Percentiles rank a stretch among this genome's conserved stretches.
These are phyloP conservation scores for Psophocarpus tetragonolobus DNA, from an alignment of 306 rosid genomes.

Conservation along the genomic window DNA sequence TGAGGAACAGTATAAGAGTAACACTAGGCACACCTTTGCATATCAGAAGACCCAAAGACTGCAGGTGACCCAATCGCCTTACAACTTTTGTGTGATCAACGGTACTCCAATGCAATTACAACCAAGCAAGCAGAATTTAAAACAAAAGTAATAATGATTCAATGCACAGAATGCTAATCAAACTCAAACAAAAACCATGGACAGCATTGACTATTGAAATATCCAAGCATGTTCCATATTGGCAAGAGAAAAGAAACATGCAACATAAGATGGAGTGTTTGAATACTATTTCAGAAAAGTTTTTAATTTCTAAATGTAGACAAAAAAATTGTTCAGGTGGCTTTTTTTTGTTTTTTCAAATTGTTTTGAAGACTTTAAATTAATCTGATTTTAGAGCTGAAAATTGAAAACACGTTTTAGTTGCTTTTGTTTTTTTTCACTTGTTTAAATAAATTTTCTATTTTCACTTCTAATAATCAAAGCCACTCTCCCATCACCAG, in stretches of 20 bases:
- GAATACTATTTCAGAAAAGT: not conserved
- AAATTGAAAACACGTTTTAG: not conserved
- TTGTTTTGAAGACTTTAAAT: not conserved
- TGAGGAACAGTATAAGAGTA: not conserved
- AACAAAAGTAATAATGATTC: not conserved
- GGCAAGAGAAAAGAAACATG: not conserved
- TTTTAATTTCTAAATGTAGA: not conserved
- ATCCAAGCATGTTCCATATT: not conserved
- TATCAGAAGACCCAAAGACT: not conserved
- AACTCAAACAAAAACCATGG: slow-evolving; percentile 12
- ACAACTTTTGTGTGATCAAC: not conserved
- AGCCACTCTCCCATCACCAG: not conserved
- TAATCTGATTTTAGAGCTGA: not conserved
- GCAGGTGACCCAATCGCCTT: slow-evolving; percentile 8
- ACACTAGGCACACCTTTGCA: not conserved
- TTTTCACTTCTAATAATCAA: not conserved
- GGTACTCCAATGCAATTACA: not conserved
- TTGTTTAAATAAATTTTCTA: not conserved
- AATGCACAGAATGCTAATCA: slow-evolving; percentile 24
- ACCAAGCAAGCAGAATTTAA: slow-evolving; percentile 1
- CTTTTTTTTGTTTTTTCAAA: not conserved
- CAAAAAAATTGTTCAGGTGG: not conserved
- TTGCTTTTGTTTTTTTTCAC: not conserved
- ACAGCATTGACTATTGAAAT: not conserved
- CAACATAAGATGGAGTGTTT: not conserved